Evolutionary conservation across 345 rosid species (phyloP).

Genomic region (Conringia planisiliqua): DNA sequence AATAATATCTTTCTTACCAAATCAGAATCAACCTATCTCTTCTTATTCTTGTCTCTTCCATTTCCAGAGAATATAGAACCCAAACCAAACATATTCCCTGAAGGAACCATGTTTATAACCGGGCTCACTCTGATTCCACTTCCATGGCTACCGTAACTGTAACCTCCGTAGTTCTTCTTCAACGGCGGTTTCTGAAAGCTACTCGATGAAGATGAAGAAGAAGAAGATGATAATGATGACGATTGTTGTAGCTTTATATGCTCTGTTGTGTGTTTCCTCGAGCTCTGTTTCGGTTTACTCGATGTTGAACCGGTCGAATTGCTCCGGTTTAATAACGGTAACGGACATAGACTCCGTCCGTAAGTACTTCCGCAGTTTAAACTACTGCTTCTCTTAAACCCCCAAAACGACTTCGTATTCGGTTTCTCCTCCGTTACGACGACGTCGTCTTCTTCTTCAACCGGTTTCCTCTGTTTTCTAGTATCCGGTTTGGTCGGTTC

Average conservation of each 20-base stretch:
- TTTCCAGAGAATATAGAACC: slow-evolving; percentile 59
- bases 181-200: slow-evolving; percentile 68
- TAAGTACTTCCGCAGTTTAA: slow-evolving; percentile 68
- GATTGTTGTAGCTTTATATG: slow-evolving; percentile 31
- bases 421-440: slow-evolving; percentile 38
- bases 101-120: slow-evolving; percentile 66
- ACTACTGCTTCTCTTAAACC: slow-evolving; percentile 75
- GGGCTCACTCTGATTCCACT: slow-evolving; percentile 56
- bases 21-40: slow-evolving; percentile 35
- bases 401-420: slow-evolving; percentile 64
- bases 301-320: slow-evolving; percentile 62
- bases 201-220: slow-evolving; percentile 24
- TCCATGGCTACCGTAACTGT: slow-evolving; percentile 45
- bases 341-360: slow-evolving; percentile 66
- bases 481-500: slow-evolving; percentile 18
- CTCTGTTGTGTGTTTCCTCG: slow-evolving; percentile 39
- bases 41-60: slow-evolving; percentile 62
- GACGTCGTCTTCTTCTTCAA: slow-evolving; percentile 22
- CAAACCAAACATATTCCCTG: slow-evolving; percentile 66
- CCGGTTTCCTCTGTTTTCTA: slow-evolving; percentile 31
- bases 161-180: slow-evolving; percentile 60
- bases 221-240: slow-evolving; percentile 17
- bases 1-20: slow-evolving; percentile 13
- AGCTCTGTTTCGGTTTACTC: slow-evolving; percentile 40
- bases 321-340: slow-evolving; percentile 71